A percentile compares a stretch with the other conserved stretches of the same genome.
Conservation (phyloP, 805 yeast species). For the Blastobotrys chiropterorum region DNA sequence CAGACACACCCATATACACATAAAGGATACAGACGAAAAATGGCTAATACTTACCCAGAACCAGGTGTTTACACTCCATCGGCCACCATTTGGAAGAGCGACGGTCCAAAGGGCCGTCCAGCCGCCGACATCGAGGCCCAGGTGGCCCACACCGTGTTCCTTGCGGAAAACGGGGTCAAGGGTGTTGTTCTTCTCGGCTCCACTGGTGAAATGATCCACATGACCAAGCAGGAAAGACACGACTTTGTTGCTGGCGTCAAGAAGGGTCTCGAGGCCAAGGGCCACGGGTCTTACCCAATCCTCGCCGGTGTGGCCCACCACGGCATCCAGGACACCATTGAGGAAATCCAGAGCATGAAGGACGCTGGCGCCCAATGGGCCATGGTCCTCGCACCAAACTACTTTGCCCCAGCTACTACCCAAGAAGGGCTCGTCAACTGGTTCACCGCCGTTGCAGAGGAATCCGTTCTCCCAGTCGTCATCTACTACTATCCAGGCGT, state of each 20-base stretch:
- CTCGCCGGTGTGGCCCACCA: conserved; percentile 47
- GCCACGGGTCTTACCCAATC: conserved; percentile 37
- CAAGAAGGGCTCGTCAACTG: conserved; percentile 44
- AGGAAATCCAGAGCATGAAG: conserved; percentile 24
- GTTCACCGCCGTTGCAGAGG: conserved; percentile 40
- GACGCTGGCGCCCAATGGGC: conserved; percentile 28
- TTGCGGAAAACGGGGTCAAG: conserved; percentile 39
- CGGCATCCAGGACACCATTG: conserved; percentile 40
- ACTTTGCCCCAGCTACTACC: conserved; percentile 41
- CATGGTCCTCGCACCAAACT: conserved; percentile 39
- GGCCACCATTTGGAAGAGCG: conserved; percentile 46
- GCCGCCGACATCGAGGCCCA: conserved; percentile 43
- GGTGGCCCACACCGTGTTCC: conserved; percentile 38
- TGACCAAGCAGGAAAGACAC: conserved; percentile 41
- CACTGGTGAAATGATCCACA: conserved; percentile 50
- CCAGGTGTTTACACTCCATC: conserved; percentile 44
- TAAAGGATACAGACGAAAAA: conserved; percentile 8
- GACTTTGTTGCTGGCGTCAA: conserved; percentile 25
- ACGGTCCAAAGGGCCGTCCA: conserved; percentile 18
- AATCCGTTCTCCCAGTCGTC: conserved; percentile 38
- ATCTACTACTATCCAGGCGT: conserved; percentile 48
- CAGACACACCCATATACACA: neutral
- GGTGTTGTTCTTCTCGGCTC: conserved; percentile 49
- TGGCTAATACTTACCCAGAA: conserved; percentile 17
- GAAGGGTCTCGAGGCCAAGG: conserved; percentile 31